phyloP scores from a whole-genome alignment of 2,329 filamentous ascomycete genomes.

The Aspergillus arachidicola region DNA sequence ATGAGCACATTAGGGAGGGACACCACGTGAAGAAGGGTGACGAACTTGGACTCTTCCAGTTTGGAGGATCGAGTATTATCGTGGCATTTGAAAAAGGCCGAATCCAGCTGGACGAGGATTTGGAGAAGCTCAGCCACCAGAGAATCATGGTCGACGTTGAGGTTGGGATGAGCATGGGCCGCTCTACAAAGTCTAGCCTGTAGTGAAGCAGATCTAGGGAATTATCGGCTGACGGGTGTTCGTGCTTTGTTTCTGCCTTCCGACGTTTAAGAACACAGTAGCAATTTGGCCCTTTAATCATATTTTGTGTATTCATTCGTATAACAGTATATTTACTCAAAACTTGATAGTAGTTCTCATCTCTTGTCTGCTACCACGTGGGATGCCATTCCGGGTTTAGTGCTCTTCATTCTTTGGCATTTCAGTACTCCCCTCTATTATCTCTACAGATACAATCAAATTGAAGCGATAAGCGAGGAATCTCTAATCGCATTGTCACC shows the following conservation, averaged over 20 bases:
- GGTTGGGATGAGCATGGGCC: slow-evolving; percentile 43
- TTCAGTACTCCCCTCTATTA: no score
- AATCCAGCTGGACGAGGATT: slow-evolving; percentile 44
- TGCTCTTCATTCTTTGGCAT: no score
- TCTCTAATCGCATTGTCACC: no score
- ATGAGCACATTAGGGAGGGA: slow-evolving; percentile 37
- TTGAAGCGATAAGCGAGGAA: no score
- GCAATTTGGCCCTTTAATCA: no score
- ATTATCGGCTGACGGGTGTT: background rate
- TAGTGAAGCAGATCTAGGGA: background rate
- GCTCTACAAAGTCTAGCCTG: background rate
- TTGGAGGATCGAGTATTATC: slow-evolving; percentile 45
- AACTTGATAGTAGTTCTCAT: no score
- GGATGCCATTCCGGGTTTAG: no score
- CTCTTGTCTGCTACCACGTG: no score
- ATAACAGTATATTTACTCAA: no score
- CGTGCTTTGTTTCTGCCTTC: background rate
- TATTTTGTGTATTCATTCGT: no score
- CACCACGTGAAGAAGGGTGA: slow-evolving; percentile 42
- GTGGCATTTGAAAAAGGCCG: slow-evolving; percentile 43
- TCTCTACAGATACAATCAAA: no score
- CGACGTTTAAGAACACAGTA: no score
- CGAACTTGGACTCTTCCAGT: slow-evolving; percentile 46
- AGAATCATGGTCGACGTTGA: slow-evolving; percentile 42
- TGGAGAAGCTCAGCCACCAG: slow-evolving; percentile 34